These are phyloP conservation scores for Phoma sp. DNA, from an alignment of 2,329 filamentous ascomycete species.

Conservation along the genomic window DNA sequence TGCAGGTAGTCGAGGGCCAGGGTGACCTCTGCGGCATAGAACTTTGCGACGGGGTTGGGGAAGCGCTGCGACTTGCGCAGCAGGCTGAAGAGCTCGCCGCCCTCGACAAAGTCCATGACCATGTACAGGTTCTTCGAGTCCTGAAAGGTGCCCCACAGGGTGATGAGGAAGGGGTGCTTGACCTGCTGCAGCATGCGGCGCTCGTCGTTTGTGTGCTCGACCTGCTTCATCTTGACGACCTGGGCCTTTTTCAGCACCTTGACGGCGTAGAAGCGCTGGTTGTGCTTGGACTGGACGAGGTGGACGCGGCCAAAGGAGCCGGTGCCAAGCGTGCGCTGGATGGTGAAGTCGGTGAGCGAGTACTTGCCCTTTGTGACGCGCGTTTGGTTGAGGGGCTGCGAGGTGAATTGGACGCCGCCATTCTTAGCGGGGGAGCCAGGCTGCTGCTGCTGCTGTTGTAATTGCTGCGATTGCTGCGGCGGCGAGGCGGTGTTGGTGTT, in stretches of 20 bases:
- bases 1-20: conserved; percentile 95
- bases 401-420: conserved; percentile 47
- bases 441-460: conserved; percentile 60
- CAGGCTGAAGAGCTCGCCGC: conserved; percentile 94
- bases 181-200: conserved; percentile 94
- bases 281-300: conserved; percentile 96
- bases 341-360: conserved; percentile 85
- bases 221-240: conserved; percentile 99
- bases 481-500: conserved; percentile 38
- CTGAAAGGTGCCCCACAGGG: conserved; percentile 97
- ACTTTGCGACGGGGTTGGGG: conserved; percentile 97
- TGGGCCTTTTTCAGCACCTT: conserved; percentile 99
- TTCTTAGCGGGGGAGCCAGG: conserved; percentile 47
- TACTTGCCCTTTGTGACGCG: conserved; percentile 97
- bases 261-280: conserved; percentile 96
- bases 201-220: conserved; percentile 99
- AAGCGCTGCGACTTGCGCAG: conserved; percentile 96
- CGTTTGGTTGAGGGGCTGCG: conserved; percentile 47
- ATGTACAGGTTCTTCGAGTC: conserved; percentile 96
- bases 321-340: conserved; percentile 90
- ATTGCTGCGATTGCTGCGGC: conserved; percentile 53
- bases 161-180: conserved; percentile 97
- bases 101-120: conserved; percentile 99
- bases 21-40: conserved; percentile 97
- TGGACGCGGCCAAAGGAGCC: conserved; percentile 97